phyloP scores from a whole-genome alignment of 306 rosid species.

The Dalbergia cochinchinensis region DNA sequence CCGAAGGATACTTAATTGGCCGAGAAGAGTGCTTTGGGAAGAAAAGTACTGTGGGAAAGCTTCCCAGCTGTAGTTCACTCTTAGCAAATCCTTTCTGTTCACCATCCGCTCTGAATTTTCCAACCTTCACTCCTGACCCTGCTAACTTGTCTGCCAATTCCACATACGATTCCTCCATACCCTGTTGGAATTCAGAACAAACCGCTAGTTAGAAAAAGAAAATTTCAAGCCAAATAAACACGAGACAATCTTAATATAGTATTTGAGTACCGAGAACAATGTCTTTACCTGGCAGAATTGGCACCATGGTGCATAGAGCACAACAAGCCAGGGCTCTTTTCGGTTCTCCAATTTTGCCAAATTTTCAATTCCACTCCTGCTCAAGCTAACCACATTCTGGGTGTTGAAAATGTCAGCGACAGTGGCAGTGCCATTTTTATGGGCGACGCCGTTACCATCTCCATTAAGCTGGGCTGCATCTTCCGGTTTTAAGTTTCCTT shows the following conservation, averaged over 20 bases:
- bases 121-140: conserved; percentile 91
- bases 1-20: conserved; percentile 89
- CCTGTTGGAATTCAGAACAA: conserved; percentile 55
- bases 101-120: conserved; percentile 94
- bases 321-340: conserved; percentile 89
- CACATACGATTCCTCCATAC: conserved; percentile 82
- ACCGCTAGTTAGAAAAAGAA: conserved; percentile 3
- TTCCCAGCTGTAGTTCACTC: conserved; percentile 74
- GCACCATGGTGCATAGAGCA: conserved; percentile 99
- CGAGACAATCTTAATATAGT: background rate
- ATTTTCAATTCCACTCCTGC: conserved; percentile 86
- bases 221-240: conserved; percentile 7
- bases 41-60: conserved; percentile 91
- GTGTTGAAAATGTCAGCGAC: conserved; percentile 72
- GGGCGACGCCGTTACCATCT: conserved; percentile 56
- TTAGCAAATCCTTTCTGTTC: conserved; percentile 88
- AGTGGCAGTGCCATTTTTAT: conserved; percentile 53
- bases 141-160: conserved; percentile 83
- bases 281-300: conserved; percentile 81
- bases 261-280: background rate
- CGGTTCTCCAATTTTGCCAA: conserved; percentile 71
- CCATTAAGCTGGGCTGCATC: conserved; percentile 56
- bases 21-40: conserved; percentile 87
- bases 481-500: conserved; percentile 83
- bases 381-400: conserved; percentile 70